These are phyloP conservation scores for Calonectria hongkongensis DNA, from an alignment of 2,329 filamentous ascomycete genomes.

Conservation along the genomic window DNA sequence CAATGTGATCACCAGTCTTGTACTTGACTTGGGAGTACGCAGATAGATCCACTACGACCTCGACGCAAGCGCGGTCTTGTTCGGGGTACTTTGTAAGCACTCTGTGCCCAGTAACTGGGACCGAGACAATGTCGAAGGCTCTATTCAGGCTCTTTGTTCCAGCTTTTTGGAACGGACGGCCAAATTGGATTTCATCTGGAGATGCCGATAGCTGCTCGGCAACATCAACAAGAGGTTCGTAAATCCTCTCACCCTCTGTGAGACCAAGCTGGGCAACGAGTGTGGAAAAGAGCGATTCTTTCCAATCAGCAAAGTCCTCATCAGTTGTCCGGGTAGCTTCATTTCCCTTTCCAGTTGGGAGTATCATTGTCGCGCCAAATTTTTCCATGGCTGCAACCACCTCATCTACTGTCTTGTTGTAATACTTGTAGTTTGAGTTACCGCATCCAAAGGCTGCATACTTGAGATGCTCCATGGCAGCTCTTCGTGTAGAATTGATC, in stretches of 20 bases:
- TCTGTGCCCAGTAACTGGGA: conserved; percentile 10
- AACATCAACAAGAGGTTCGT: conserved; percentile 35
- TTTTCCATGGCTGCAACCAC: conserved; percentile 2
- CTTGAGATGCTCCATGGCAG: conserved; percentile 23
- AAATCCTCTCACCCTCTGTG: conserved; percentile 21
- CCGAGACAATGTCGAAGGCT: conserved; percentile 26
- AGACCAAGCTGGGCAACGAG: conserved; percentile 32
- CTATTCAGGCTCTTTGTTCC: not conserved
- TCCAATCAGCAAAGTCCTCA: conserved; percentile 40
- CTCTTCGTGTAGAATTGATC: conserved; percentile 2
- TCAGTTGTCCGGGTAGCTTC: conserved; percentile 37
- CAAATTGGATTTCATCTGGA: conserved; percentile 4
- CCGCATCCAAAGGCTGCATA: conserved; percentile 36
- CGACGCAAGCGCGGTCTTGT: conserved; percentile 34
- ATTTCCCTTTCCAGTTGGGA: conserved; percentile 30
- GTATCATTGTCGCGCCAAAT: conserved; percentile 29
- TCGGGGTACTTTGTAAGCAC: conserved; percentile 28
- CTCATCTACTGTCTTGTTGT: conserved; percentile 32
- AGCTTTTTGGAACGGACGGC: conserved; percentile 29
- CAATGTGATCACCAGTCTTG: conserved; percentile 40
- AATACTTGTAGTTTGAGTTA: conserved; percentile 39
- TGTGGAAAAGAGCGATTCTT: conserved; percentile 23
- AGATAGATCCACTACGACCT: conserved; percentile 33
- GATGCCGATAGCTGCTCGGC: conserved; percentile 11
- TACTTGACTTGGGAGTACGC: conserved; percentile 35